These are phyloP conservation scores for Curvularia eragrostidis DNA, from an alignment of 2,329 filamentous ascomycete genomes.

Conservation along the genomic window DNA sequence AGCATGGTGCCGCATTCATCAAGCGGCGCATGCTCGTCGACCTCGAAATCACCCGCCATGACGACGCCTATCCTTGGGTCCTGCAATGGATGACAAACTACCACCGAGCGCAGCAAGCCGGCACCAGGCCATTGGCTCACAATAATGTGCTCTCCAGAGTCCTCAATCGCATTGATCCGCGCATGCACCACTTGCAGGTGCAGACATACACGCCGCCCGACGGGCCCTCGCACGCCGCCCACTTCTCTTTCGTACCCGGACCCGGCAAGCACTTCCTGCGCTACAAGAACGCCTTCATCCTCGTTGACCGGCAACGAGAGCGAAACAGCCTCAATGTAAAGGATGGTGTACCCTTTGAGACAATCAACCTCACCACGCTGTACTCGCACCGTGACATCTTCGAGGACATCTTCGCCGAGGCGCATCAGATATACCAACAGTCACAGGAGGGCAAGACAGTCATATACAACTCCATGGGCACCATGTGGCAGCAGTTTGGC, in stretches of 20 bases:
- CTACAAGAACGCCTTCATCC: conserved; percentile 85
- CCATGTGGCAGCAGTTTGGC: conserved; percentile 85
- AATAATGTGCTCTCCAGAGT: conserved; percentile 59
- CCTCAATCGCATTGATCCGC: conserved; percentile 64
- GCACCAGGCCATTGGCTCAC: conserved; percentile 36
- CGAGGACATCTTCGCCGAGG: conserved; percentile 86
- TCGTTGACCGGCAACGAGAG: conserved; percentile 86
- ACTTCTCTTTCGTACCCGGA: conserved; percentile 88
- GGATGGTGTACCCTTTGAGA: conserved; percentile 91
- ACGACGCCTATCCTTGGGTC: conserved; percentile 93
- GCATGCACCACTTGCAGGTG: conserved; percentile 69
- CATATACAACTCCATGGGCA: conserved; percentile 84
- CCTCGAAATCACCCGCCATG: conserved; percentile 92
- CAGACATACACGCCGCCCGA: conserved; percentile 68
- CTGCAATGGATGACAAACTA: conserved; percentile 92
- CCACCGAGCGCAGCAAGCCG: conserved; percentile 67
- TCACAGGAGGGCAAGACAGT: conserved; percentile 91
- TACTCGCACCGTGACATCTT: conserved; percentile 91
- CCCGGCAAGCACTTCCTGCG: conserved; percentile 88
- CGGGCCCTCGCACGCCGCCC: conserved; percentile 74
- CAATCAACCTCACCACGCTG: conserved; percentile 87
- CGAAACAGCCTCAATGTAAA: conserved; percentile 75
- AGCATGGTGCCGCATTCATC: conserved; percentile 74
- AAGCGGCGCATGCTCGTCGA: conserved; percentile 89
- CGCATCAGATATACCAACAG: conserved; percentile 77